These are phyloP conservation scores for Fusarium cyanostomum DNA, from an alignment of 2,329 filamentous ascomycete genomes.

Conservation along the genomic window DNA sequence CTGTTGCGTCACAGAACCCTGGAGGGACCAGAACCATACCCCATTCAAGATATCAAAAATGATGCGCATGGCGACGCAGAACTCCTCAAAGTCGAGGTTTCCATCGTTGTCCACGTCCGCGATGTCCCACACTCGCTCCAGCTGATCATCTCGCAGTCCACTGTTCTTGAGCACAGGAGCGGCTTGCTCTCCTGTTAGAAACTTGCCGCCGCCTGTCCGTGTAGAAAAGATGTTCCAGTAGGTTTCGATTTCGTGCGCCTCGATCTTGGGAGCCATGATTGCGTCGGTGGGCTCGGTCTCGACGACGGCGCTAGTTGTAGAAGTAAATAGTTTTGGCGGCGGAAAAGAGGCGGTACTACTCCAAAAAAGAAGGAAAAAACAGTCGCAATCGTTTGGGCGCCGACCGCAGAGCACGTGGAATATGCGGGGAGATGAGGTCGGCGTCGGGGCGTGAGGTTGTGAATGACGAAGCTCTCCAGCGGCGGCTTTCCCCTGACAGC, in stretches of 20 bases:
- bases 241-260: slow-evolving; percentile 69
- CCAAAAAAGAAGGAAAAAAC: neutral
- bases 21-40: slow-evolving; percentile 56
- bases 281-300: slow-evolving; percentile 25
- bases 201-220: slow-evolving; percentile 68
- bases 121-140: slow-evolving; percentile 97
- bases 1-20: slow-evolving; percentile 7
- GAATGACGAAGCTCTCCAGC: slow-evolving; percentile 47
- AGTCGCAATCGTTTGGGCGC: slow-evolving; percentile 27
- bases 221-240: slow-evolving; percentile 73
- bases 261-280: slow-evolving; percentile 68
- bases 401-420: slow-evolving; percentile 17
- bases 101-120: slow-evolving; percentile 98
- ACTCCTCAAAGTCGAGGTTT: slow-evolving; percentile 98
- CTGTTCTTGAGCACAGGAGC: slow-evolving; percentile 72
- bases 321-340: slow-evolving; percentile 1
- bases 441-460: slow-evolving; percentile 23
- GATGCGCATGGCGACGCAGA: slow-evolving; percentile 97
- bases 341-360: neutral
- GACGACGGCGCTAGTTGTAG: slow-evolving; percentile 1
- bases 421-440: slow-evolving; percentile 21
- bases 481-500: slow-evolving; percentile 41
- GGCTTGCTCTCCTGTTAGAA: slow-evolving; percentile 68
- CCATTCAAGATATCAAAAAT: slow-evolving; percentile 98
- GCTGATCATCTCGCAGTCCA: slow-evolving; percentile 74